Base-by-base conservation (phyloP, 495 filamentous ascomycete genomes). In the Xylaria scruposa region DNA sequence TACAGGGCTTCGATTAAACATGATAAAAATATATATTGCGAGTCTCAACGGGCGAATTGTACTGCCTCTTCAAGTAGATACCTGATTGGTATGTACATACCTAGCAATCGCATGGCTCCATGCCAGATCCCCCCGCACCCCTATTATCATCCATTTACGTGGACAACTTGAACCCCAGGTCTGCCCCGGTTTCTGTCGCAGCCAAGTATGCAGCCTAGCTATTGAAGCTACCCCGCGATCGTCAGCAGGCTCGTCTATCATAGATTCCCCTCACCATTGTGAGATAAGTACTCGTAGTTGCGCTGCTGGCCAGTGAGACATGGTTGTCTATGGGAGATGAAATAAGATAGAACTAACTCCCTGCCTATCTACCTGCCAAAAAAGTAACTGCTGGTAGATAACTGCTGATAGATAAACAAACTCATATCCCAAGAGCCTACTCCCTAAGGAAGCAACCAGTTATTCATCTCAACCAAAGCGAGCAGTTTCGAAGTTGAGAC, bases 151-250 rank as follows among this genome's bases (percentile, higher is more conserved):
- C 61, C 26, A 31, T 26, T 29, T 24, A 47, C 33, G 21, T 29
- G 60, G 60, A 63, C 61, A 29, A 15, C 17, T 40, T 21, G 17
- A 1, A 31, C 6, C 10, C 24, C 36, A 38, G 21, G 1, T 51
- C 29, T 51, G 36, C 12, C 26, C 38, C n/a, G 40, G 1, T 51
- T 44, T 51, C 46, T 21, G 31, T 36, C 31, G 21, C 15, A 46
- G 63, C 46, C 47, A 21, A 53, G 29, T 3, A 31, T 31, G 29
- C 29, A 31, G 29, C 29, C 29, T 31, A 31, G 29, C 29, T 36
- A 36, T 36, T 36, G 46, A 54, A 63, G 42, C 58, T 63, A 70
- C 54, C 67, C 67, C 67, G 67, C 67, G 29, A 62, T 62, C 10
- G 5, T 62, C 56, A 17, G n/a, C 54, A 47, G 5, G 12, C n/a